Evolutionary conservation across 2,329 filamentous ascomycete genomes (phyloP).

Genomic region (Alternaria consortialis): DNA sequence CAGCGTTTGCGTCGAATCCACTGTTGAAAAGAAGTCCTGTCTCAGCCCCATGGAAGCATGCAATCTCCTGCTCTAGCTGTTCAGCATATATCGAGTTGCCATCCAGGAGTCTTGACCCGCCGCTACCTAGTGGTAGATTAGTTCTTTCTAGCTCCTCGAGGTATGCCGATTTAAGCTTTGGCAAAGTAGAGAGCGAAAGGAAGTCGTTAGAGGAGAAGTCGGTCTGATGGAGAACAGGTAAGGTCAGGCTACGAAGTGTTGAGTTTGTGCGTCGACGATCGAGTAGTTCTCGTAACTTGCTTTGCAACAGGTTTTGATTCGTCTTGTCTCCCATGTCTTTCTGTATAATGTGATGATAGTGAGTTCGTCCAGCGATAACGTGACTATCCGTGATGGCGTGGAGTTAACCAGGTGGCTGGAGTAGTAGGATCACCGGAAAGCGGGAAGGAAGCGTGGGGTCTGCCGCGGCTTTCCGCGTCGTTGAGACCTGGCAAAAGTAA

Average conservation of each 20-base stretch:
- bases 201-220: slow-evolving; percentile 76
- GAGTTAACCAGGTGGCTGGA: background rate
- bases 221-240: slow-evolving; percentile 44
- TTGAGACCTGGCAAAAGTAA: background rate
- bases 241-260: slow-evolving; percentile 44
- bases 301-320: slow-evolving; percentile 28
- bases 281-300: slow-evolving; percentile 44
- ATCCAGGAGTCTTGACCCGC: slow-evolving; percentile 70
- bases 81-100: slow-evolving; percentile 71
- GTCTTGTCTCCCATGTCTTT: slow-evolving; percentile 19
- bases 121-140: slow-evolving; percentile 60
- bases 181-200: slow-evolving; percentile 64
- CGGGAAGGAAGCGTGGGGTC: slow-evolving; percentile 8
- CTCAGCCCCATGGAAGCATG: slow-evolving; percentile 67
- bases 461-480: slow-evolving; percentile 9
- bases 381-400: background rate
- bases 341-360: background rate
- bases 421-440: background rate
- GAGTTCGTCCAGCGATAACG: background rate
- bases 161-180: slow-evolving; percentile 58
- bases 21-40: slow-evolving; percentile 68
- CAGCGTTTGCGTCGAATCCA: slow-evolving; percentile 60
- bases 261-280: slow-evolving; percentile 51
- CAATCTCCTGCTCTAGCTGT: slow-evolving; percentile 66
- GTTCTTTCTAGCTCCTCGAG: slow-evolving; percentile 56